Percentiles rank a stretch among this genome's conserved stretches.
These are phyloP conservation scores for Cardamine resedifolia DNA, from an alignment of 345 rosid genomes.

Conservation along the genomic window DNA sequence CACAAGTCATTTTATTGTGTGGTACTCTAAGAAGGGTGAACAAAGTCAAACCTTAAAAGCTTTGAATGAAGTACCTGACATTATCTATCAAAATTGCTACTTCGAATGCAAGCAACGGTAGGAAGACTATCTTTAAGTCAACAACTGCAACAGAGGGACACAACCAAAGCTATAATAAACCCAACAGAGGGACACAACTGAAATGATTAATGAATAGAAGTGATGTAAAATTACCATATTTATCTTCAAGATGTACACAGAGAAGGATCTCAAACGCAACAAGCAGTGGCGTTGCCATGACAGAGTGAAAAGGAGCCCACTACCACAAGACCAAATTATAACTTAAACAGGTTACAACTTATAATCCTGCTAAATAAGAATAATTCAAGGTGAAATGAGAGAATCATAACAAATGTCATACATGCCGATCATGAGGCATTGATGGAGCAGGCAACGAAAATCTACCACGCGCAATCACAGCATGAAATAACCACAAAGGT, in stretches of 20 bases:
- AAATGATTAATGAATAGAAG: neutral
- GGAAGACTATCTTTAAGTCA: slow-evolving; percentile 73
- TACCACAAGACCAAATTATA: slow-evolving; percentile 44
- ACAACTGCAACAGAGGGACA: slow-evolving; percentile 58
- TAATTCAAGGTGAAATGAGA: slow-evolving; percentile 9
- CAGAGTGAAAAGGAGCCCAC: slow-evolving; percentile 92
- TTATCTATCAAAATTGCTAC: slow-evolving; percentile 74
- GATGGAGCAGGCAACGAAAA: slow-evolving; percentile 94
- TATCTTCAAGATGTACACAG: slow-evolving; percentile 66
- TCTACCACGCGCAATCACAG: slow-evolving; percentile 78
- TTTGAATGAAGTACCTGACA: slow-evolving; percentile 60
- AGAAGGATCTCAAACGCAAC: slow-evolving; percentile 84
- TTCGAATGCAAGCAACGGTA: slow-evolving; percentile 76
- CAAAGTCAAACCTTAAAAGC: slow-evolving; percentile 11
- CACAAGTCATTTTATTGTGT: too few species aligned
- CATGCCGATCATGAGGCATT: slow-evolving; percentile 78
- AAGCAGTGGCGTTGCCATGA: slow-evolving; percentile 75
- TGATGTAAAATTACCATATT: slow-evolving; percentile 47
- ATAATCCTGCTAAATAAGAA: too few species aligned
- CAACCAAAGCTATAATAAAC: slow-evolving; percentile 14
- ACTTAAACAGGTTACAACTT: too few species aligned
- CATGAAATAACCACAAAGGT: slow-evolving; percentile 85
- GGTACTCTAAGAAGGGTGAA: too few species aligned
- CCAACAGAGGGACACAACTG: neutral
- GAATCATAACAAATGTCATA: slow-evolving; percentile 34